Evolutionary conservation across 192 early-diverging fungal species (phyloP), one percentile per base, ranked within the genome.

Genomic region (Jimgerdemannia flammicorona): DNA sequence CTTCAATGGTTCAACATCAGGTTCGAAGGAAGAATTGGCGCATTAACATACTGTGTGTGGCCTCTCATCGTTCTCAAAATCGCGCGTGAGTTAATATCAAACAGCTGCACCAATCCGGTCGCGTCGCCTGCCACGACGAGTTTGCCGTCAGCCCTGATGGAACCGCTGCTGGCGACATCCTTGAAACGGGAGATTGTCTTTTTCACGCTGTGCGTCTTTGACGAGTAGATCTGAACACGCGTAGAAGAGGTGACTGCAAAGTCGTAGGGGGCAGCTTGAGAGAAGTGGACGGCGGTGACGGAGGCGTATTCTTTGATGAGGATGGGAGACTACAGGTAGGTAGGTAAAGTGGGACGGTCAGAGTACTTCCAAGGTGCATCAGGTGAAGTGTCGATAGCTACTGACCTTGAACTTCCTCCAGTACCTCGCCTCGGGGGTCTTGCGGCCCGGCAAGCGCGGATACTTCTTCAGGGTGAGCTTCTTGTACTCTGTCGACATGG

Each of bases 61-160:
- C 79, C 89, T 39, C 76, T 69, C 44, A 89, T 86, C 17, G 88
- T 85, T 80, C 90, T 84, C 77, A 95, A 80, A 75, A 95, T 89
- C n/a, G 90, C 83, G 66, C 91, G 85, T 44, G 86, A 90, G 65
- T 80, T 76, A 63, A 87, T 83, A 72, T 93, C 89, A 79, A 94
- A 93, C 66, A 95, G 79, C 79, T 97, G 96, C 40, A 99, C 91
- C 72, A 92, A 73, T 67, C 96, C 96, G 29, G 90, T 88, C 64
- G 91, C 93, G 87, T 98, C 97, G 70, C 97, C 96, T 9, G 96
- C 96, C 18, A 98, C 93, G 20, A 99, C 75, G 59, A 99, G 84
- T 82, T 95, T 95, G 40, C 95, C 96, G 81, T 98, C 97, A 3
- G 84, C 82, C 54, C 98, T 85, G 70, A 95, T 91, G 63, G 85